Evolutionary conservation across 805 yeast genomes (phyloP).

Genomic region (Barnettozyma sucrosica): DNA sequence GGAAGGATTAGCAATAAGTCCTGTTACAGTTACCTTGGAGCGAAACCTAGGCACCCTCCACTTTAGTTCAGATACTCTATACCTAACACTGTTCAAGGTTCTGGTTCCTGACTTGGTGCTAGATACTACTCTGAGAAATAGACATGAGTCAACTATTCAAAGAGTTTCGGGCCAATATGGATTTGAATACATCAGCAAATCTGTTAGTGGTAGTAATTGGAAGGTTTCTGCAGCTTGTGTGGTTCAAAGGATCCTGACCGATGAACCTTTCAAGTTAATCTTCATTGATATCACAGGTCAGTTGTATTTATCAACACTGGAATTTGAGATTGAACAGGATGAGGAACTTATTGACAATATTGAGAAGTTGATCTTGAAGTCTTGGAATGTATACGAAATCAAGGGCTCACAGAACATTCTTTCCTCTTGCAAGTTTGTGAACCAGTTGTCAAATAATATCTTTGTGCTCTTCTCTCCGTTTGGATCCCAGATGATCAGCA

Average conservation of each 20-base stretch:
- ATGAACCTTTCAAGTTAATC: background rate
- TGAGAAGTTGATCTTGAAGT: constrained; percentile 1
- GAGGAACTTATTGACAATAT: constrained; percentile 1
- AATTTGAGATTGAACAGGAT: background rate
- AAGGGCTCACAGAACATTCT: background rate
- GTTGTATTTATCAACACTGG: background rate
- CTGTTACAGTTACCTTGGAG: background rate
- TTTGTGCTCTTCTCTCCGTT: constrained; percentile 12
- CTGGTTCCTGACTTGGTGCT: background rate
- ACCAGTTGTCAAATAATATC: constrained; percentile 1
- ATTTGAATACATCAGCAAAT: background rate
- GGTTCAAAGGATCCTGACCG: background rate
- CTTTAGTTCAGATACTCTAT: background rate
- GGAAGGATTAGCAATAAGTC: background rate
- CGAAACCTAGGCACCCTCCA: constrained; percentile 3
- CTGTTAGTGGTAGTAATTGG: background rate
- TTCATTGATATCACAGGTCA: constrained; percentile 2
- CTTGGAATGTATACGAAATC: constrained; percentile 7
- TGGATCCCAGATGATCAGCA: constrained; percentile 2
- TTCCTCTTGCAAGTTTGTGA: background rate
- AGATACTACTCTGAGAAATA: background rate
- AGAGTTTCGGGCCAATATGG: background rate
- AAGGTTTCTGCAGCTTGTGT: constrained; percentile 2
- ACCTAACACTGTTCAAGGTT: background rate
- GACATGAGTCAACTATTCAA: constrained; percentile 6